Evolutionary conservation across 192 early-diverging fungal genomes (phyloP).

Genomic region (Linnemannia exigua): DNA sequence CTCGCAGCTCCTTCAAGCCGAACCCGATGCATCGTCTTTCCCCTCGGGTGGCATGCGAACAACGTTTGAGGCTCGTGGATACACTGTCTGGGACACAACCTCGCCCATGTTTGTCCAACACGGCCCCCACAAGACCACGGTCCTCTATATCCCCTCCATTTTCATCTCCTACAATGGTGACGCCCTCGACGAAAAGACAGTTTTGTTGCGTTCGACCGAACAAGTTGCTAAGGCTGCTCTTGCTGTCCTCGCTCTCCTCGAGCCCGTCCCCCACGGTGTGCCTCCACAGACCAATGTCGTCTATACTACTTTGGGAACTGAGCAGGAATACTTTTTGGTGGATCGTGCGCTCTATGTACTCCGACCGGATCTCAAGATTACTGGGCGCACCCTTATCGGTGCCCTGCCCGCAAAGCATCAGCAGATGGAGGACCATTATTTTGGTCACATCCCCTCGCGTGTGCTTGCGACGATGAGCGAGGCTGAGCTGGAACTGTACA

Average conservation of each 20-base stretch:
- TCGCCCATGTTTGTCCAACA: slow-evolving; percentile 94
- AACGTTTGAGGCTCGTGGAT: slow-evolving; percentile 98
- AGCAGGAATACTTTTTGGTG: slow-evolving; percentile 99
- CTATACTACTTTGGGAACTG: slow-evolving; percentile 92
- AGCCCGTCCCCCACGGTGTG: slow-evolving; percentile 60
- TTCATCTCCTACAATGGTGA: slow-evolving; percentile 99
- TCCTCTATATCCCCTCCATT: slow-evolving; percentile 96
- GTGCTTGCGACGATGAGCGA: slow-evolving; percentile 93
- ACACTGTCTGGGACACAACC: slow-evolving; percentile 98
- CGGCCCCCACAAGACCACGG: slow-evolving; percentile 90
- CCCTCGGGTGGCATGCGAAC: slow-evolving; percentile 97
- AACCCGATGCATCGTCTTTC: slow-evolving; percentile 99
- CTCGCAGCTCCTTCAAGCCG: slow-evolving; percentile 94
- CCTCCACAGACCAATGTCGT: slow-evolving; percentile 79
- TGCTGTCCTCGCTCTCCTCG: slow-evolving; percentile 84
- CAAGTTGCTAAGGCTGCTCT: slow-evolving; percentile 85
- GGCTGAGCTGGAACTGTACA: slow-evolving; percentile 90
- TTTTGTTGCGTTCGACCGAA: slow-evolving; percentile 92
- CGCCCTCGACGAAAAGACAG: slow-evolving; percentile 98
- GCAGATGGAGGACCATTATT: slow-evolving; percentile 99
- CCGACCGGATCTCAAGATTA: slow-evolving; percentile 96
- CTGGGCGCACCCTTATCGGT: slow-evolving; percentile 93
- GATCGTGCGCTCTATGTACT: slow-evolving; percentile 94
- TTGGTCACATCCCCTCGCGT: slow-evolving; percentile 94
- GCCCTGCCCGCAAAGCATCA: slow-evolving; percentile 95